Percentiles rank a stretch among this genome's conserved stretches.
Conservation (phyloP, 306 rosid genomes). For the Cicer judaicum region DNA sequence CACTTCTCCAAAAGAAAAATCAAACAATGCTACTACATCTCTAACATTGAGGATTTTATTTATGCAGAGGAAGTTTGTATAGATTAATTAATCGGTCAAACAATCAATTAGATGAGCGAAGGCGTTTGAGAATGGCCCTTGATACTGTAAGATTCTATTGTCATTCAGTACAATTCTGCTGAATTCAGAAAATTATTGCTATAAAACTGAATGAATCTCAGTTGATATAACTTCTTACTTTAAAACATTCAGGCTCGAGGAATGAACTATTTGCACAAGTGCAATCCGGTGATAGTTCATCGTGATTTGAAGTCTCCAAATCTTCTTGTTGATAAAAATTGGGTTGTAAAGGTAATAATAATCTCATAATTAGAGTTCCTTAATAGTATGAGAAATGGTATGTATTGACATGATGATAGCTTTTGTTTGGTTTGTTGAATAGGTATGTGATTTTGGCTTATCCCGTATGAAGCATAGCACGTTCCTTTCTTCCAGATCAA, state of each 20-base stretch:
- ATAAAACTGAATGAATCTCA: conserved; percentile 21
- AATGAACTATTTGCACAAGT: conserved; percentile 92
- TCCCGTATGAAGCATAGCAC: conserved; percentile 90
- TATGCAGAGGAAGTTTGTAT: conserved; percentile 94
- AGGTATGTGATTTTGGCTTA: conserved; percentile 96
- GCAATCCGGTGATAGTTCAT: conserved; percentile 82
- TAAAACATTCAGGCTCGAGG: conserved; percentile 80
- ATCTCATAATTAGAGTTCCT: conserved; percentile 31
- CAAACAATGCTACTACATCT: neutral
- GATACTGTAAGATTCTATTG: conserved; percentile 74
- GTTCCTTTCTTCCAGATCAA: conserved; percentile 92
- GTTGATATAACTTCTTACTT: conserved; percentile 25
- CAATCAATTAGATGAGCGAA: conserved; percentile 85
- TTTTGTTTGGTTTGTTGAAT: conserved; percentile 36
- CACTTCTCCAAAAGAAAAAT: neutral
- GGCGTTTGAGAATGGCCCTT: conserved; percentile 91
- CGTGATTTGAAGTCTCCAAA: conserved; percentile 97
- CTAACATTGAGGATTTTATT: too few relatives aligned
- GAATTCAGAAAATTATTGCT: conserved; percentile 23
- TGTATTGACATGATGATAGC: conserved; percentile 31
- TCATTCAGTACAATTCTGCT: conserved; percentile 31
- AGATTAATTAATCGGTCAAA: conserved; percentile 90
- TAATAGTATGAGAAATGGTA: conserved; percentile 24
- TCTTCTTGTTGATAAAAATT: conserved; percentile 89
- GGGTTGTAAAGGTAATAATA: conserved; percentile 80